These are phyloP conservation scores for Termitomyces sp. DNA, from an alignment of 1,284 basidiomycete species.

Conservation along the genomic window DNA sequence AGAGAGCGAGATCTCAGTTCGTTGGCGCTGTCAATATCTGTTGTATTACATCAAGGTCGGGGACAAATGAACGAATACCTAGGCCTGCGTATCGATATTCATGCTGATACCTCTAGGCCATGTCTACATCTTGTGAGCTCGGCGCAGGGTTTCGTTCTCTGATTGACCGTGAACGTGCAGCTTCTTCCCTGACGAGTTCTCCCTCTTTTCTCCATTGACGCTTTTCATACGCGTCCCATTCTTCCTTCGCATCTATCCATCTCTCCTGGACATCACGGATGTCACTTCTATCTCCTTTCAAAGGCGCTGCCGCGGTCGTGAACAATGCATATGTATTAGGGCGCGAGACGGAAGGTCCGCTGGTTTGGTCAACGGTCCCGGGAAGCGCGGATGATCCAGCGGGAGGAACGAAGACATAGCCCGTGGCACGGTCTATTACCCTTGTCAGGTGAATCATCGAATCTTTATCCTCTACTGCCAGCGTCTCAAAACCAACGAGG, in stretches of 20 bases:
- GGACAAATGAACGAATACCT: not conserved
- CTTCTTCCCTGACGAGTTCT: conserved; percentile 33
- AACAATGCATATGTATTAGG: conserved; percentile 68
- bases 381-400: conserved; percentile 44
- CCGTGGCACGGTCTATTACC: conserved; percentile 83
- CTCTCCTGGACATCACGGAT: conserved; percentile 83
- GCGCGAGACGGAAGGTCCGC: conserved; percentile 41
- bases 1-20: no score
- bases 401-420: conserved; percentile 79
- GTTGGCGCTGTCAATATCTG: no score
- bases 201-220: conserved; percentile 66
- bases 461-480: conserved; percentile 94
- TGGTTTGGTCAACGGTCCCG: conserved; percentile 41
- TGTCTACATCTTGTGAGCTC: conserved; percentile 7
- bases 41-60: not conserved
- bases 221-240: conserved; percentile 76
- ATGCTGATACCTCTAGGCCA: conserved; percentile 3
- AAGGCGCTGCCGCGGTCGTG: conserved; percentile 55
- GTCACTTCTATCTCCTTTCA: conserved; percentile 54
- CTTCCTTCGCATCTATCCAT: conserved; percentile 77
- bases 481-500: conserved; percentile 95
- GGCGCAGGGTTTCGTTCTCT: conserved; percentile 14
- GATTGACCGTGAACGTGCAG: conserved; percentile 18
- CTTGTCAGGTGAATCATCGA: conserved; percentile 87
- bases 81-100: not conserved